These are phyloP conservation scores for Leptographium flavum DNA, from an alignment of 2,329 filamentous ascomycete species.

Conservation along the genomic window DNA sequence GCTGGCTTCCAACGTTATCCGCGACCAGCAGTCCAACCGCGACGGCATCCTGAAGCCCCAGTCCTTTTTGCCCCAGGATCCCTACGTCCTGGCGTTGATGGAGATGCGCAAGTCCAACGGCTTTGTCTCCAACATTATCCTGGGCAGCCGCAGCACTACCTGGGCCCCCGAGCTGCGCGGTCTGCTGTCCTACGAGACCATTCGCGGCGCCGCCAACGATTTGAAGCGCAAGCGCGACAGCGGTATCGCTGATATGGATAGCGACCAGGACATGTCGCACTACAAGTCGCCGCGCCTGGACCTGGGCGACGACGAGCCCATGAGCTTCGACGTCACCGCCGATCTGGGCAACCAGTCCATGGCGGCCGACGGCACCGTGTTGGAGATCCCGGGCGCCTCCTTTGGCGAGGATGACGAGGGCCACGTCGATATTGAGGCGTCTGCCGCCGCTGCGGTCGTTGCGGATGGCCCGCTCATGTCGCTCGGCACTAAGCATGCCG, in stretches of 20 bases:
- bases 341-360: conserved; percentile 36
- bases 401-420: conserved; percentile 27
- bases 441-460: conserved; percentile 45
- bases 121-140: conserved; percentile 78
- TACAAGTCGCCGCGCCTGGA: conserved; percentile 58
- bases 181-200: conserved; percentile 76
- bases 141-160: conserved; percentile 59
- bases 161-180: conserved; percentile 90
- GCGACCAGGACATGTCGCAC: conserved; percentile 45
- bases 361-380: conserved; percentile 44
- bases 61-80: conserved; percentile 74
- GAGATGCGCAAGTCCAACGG: conserved; percentile 84
- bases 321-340: conserved; percentile 25
- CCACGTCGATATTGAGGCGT: not conserved
- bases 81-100: conserved; percentile 72
- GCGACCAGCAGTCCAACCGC: conserved; percentile 72
- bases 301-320: conserved; percentile 50
- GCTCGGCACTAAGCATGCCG: conserved; percentile 84
- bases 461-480: conserved; percentile 80
- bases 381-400: conserved; percentile 47
- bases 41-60: conserved; percentile 74
- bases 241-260: conserved; percentile 66
- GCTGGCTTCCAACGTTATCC: conserved; percentile 63
- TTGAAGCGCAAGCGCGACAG: conserved; percentile 90
- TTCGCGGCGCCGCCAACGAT: conserved; percentile 56